Evolutionary conservation across 495 filamentous ascomycete genomes (phyloP).

Genomic region (Penicillium daleae): DNA sequence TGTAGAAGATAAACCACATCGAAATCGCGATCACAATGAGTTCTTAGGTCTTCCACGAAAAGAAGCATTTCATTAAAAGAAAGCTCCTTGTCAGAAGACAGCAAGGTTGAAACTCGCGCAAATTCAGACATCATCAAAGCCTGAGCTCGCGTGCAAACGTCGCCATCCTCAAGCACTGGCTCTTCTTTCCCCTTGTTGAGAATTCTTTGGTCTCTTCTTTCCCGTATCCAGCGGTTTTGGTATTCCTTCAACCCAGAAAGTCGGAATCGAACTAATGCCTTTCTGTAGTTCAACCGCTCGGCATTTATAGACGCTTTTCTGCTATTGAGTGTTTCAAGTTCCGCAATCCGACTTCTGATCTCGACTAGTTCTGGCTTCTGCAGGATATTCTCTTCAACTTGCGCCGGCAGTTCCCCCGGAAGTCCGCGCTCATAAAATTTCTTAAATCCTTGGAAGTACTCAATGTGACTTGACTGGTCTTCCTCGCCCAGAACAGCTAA

Average conservation of each 20-base stretch:
- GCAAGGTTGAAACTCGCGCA: conserved; percentile 19
- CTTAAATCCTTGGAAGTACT: conserved; percentile 25
- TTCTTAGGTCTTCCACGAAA: conserved; percentile 26
- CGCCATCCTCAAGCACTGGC: conserved; percentile 9
- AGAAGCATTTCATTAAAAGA: conserved; percentile 27
- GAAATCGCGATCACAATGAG: conserved; percentile 22
- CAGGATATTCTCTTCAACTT: conserved; percentile 24
- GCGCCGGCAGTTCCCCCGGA: conserved; percentile 20
- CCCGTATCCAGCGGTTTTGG: conserved; percentile 22
- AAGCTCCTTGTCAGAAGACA: conserved; percentile 27
- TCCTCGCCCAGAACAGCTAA: conserved; percentile 26
- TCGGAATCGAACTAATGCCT: conserved; percentile 18
- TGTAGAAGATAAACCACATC: conserved; percentile 24
- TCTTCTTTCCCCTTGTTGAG: conserved; percentile 23
- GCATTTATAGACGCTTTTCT: conserved; percentile 14
- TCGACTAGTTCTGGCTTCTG: conserved; percentile 16
- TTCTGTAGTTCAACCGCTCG: conserved; percentile 22
- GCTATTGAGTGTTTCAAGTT: conserved; percentile 10
- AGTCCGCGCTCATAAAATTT: conserved; percentile 25
- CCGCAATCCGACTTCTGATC: conserved; percentile 17
- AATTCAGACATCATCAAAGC: conserved; percentile 26
- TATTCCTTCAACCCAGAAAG: conserved; percentile 21
- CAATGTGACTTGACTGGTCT: conserved; percentile 25
- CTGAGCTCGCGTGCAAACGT: conserved; percentile 23
- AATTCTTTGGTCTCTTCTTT: conserved; percentile 25